Evolutionary conservation across 2,329 filamentous ascomycete species (phyloP), one percentile per base, ranked within the genome.

Genomic region (Arthrobotrys conoides): DNA sequence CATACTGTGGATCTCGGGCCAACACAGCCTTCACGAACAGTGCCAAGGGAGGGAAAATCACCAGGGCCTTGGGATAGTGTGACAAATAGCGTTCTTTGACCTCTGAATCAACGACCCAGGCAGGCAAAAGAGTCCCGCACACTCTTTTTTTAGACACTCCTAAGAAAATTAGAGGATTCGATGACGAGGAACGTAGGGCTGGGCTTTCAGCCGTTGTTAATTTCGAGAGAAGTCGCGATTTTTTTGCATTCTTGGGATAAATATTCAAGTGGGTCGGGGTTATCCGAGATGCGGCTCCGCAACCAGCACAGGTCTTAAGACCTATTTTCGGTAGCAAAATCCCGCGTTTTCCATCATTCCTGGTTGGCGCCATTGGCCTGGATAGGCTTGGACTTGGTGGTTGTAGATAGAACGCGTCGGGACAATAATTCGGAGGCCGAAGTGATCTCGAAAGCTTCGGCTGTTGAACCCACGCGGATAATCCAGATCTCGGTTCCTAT

Each of bases 11-110:
- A 57, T 57, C 69, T 51, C 59, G 30, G 49, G 30, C 30, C 70
- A 73, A 73, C 70, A 67, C 70, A 73, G 70, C 70, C 70, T 67
- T 63, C 48, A 61, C 46, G 61, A 51, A 67, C 24, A 33, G 70
- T 41, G 63, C 70, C 70, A 67, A 68, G 70, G 30, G 27, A 20
- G 48, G 18, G 24, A 49, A 36, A 55, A 59, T 1, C 22, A 53
- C 14, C 18, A 59, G 30, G 53, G 27, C 27, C 53, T 38, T 48
- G 44, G 51, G 41, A n/a, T 33, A 41, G 36, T 49, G 66, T 76
- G 66, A 76, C 72, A 76, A 76, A 76, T 76, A 57, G 71, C 36
- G n/a, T 49, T 46, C 57, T 41, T 30, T 8, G 9, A 30, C 49
- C 38, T 18, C 20, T 69, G 18, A n/a, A 68, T 57, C 44, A 53